Evolutionary conservation across 176 grass and related monocot species (phyloP), one percentile per base, ranked within the genome.

Genomic region (Coix lacrymajobi): DNA sequence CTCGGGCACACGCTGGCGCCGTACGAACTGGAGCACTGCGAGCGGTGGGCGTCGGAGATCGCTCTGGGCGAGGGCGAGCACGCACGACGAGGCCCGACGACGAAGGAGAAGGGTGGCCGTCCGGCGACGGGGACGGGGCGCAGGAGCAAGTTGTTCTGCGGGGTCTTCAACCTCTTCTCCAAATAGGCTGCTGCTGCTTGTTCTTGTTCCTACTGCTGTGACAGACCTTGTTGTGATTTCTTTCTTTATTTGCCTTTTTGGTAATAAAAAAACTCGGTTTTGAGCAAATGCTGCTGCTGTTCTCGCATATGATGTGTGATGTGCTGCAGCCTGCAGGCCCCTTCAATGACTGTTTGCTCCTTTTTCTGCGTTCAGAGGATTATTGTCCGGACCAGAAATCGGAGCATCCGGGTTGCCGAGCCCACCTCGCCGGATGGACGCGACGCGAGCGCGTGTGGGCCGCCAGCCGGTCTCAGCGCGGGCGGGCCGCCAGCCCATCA

Each of bases 1-100:
- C 80, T 88, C 7, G 80, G 80, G 13, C 86, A 83, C 45, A 38
- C 58, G 25, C 65, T 88, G 73, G 56, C 14, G 26, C 80, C 80
- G 33, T 83, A 72, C 56, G 80, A 88, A 25, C 14, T 78, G 8
- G 31, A 88, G 1, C 83, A 83, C 26, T 88, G 73, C 28, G 52
- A 83, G 56, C 52, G 19, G 8, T 87, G 86, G 79, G 79, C 25
- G 17, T 64, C 76, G 1, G 64, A 48, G 3, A 38, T 45, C 4
- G 20, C 38, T n/a, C n/a, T 61, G 5, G 66, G 13, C 13, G 48
- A 58, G 0, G 8, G 7, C 8, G 16, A 25, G 7, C 3, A 22
- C 25, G 32, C 11, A 13, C 39, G 57, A 61, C 15, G 3, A 17
- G 44, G 28, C 20, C 19, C 4, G n/a, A 4, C 1, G 25, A 1